Evolutionary conservation across 2,329 filamentous ascomycete genomes (phyloP).

Genomic region (Phaeosphaeriaceae sp.): DNA sequence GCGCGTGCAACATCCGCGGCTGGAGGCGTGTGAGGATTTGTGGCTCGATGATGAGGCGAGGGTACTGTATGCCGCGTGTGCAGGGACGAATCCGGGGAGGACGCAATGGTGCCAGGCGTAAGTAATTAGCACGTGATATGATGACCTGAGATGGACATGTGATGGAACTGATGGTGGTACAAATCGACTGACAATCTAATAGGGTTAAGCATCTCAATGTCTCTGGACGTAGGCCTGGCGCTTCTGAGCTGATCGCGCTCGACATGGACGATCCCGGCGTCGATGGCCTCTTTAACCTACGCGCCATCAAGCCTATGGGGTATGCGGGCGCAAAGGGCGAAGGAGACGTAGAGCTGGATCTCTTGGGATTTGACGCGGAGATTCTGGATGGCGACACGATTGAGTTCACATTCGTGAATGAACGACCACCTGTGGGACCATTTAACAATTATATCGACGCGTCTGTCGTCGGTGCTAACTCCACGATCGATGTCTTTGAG

Average conservation of each 20-base stretch:
- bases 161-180: background rate
- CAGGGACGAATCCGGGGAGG: constrained; percentile 22
- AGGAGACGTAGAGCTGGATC: constrained; percentile 29
- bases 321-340: constrained; percentile 31
- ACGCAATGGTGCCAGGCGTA: constrained; percentile 37
- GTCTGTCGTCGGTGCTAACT: constrained; percentile 29
- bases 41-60: constrained; percentile 38
- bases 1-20: constrained; percentile 27
- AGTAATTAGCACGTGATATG: constrained; percentile 4
- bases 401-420: constrained; percentile 38
- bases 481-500: constrained; percentile 37
- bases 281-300: constrained; percentile 34
- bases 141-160: background rate
- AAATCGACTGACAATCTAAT: constrained; percentile 1
- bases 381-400: constrained; percentile 30
- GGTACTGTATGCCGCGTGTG: constrained; percentile 39
- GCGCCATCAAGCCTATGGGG: constrained; percentile 25
- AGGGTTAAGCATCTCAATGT: constrained; percentile 29
- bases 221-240: constrained; percentile 28
- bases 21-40: constrained; percentile 40
- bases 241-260: constrained; percentile 34
- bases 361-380: constrained; percentile 37
- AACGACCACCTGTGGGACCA: constrained; percentile 33
- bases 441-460: constrained; percentile 30
- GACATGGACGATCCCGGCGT: constrained; percentile 34